phyloP scores from a whole-genome alignment of 192 early-diverging fungal genomes.

The Geranomyces variabilis region DNA sequence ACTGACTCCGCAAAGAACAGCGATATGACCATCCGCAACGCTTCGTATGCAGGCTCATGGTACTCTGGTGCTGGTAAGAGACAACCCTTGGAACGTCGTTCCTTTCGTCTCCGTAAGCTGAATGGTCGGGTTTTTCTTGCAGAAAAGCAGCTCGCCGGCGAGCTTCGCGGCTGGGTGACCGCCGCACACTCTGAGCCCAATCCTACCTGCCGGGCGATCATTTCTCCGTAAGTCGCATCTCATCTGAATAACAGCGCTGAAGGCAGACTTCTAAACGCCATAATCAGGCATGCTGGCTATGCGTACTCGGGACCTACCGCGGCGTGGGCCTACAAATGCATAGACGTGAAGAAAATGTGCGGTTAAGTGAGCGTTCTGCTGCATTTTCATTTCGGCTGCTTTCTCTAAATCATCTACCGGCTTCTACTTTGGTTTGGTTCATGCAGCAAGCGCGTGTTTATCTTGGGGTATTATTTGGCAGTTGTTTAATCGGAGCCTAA shows the following conservation, averaged over 20 bases:
- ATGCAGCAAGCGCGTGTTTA: conserved; percentile 73
- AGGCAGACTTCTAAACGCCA: background rate
- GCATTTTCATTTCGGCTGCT: background rate
- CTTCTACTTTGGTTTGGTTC: background rate
- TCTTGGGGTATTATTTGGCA: conserved; percentile 64
- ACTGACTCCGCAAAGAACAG: too few species aligned
- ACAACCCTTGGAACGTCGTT: background rate
- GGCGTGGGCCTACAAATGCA: conserved; percentile 82
- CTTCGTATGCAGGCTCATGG: conserved; percentile 58
- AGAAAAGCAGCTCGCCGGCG: conserved; percentile 47
- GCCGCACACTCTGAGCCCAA: conserved; percentile 47
- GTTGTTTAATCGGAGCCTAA: background rate
- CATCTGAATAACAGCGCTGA: background rate
- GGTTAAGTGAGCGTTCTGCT: conserved; percentile 30
- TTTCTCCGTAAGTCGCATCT: conserved; percentile 67
- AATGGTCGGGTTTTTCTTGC: background rate
- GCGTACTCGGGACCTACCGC: conserved; percentile 89
- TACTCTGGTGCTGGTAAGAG: conserved; percentile 32
- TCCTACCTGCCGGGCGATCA: conserved; percentile 62
- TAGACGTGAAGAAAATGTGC: conserved; percentile 63
- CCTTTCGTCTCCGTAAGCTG: too few species aligned
- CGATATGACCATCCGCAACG: conserved; percentile 21
- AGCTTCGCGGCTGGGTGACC: conserved; percentile 59
- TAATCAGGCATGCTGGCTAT: conserved; percentile 84
- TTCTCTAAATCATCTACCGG: background rate